Evolutionary conservation across 768 basidiomycete species (phyloP).

Genomic region (Leccinum pellstonianum): DNA sequence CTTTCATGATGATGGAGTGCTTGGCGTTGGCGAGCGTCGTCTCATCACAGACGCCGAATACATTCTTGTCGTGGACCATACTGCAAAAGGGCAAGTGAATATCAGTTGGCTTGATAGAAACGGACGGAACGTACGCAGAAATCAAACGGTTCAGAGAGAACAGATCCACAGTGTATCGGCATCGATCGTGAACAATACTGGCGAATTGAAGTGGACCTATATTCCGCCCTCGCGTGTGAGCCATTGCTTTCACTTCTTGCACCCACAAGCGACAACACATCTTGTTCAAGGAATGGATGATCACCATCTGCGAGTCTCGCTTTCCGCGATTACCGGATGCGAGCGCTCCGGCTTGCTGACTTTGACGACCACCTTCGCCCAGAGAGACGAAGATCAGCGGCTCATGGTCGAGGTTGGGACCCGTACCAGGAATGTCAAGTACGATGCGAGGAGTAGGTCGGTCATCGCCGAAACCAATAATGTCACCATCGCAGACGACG

Average conservation of each 20-base stretch:
- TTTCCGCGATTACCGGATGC: conserved; percentile 95
- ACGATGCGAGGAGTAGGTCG: conserved; percentile 95
- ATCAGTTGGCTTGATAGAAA: background rate
- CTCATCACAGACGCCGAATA: conserved; percentile 94
- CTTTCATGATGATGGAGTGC: conserved; percentile 98
- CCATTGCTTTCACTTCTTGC: background rate
- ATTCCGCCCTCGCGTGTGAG: background rate
- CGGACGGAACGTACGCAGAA: conserved; percentile 60
- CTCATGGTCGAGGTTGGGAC: conserved; percentile 91
- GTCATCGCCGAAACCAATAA: conserved; percentile 96
- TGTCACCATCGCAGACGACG: conserved; percentile 96
- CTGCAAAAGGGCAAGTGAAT: conserved; percentile 38
- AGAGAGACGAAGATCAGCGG: conserved; percentile 91
- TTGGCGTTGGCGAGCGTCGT: conserved; percentile 91
- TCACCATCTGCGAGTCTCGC: conserved; percentile 92
- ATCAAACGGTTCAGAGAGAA: conserved; percentile 86
- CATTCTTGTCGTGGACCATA: conserved; percentile 95
- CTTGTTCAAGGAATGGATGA: conserved; percentile 99
- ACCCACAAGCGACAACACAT: conserved; percentile 36
- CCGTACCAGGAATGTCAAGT: conserved; percentile 94
- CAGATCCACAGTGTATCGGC: conserved; percentile 94
- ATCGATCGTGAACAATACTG: conserved; percentile 89
- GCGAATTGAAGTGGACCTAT: conserved; percentile 92
- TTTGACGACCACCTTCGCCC: conserved; percentile 85
- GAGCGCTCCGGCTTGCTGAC: conserved; percentile 93